Percentiles rank a stretch among this genome's conserved stretches.
Conservation (phyloP, 257 asterid species). For the Solanum clarkiae region DNA sequence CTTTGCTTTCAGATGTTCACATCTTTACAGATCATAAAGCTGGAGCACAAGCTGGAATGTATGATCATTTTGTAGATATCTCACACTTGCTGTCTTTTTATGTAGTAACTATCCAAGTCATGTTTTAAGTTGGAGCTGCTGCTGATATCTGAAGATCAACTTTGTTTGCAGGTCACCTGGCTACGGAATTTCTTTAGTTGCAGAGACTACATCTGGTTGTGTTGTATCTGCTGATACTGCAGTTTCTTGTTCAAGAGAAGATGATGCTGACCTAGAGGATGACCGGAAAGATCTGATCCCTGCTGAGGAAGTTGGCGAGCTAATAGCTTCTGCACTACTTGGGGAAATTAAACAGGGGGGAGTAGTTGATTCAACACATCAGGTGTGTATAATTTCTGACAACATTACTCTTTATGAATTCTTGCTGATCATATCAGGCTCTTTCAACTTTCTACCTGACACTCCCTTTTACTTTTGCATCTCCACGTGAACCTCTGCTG, state of each 20-base stretch:
- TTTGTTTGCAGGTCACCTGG: constrained; percentile 67
- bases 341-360: constrained; percentile 86
- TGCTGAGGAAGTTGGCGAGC: constrained; percentile 60
- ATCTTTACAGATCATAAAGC: constrained; percentile 78
- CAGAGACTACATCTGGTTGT: constrained; percentile 88
- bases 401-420: background rate
- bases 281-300: constrained; percentile 45
- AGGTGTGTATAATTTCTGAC: constrained; percentile 31
- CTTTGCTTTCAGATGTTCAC: constrained; percentile 69
- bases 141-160: background rate
- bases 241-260: constrained; percentile 38
- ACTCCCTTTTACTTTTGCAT: background rate
- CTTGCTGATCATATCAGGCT: background rate
- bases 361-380: constrained; percentile 95
- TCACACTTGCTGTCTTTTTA: background rate
- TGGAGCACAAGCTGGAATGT: constrained; percentile 75
- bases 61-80: constrained; percentile 11
- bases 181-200: constrained; percentile 73
- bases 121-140: background rate
- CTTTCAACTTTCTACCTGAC: background rate
- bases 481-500: background rate
- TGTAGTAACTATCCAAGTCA: background rate
- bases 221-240: constrained; percentile 64
- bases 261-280: constrained; percentile 39
- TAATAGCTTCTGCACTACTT: constrained; percentile 47